Percentiles rank a stretch among this genome's conserved stretches.
phyloP scores from a whole-genome alignment of 768 basidiomycete genomes.

The Porphyrellus cyaneotinctus region DNA sequence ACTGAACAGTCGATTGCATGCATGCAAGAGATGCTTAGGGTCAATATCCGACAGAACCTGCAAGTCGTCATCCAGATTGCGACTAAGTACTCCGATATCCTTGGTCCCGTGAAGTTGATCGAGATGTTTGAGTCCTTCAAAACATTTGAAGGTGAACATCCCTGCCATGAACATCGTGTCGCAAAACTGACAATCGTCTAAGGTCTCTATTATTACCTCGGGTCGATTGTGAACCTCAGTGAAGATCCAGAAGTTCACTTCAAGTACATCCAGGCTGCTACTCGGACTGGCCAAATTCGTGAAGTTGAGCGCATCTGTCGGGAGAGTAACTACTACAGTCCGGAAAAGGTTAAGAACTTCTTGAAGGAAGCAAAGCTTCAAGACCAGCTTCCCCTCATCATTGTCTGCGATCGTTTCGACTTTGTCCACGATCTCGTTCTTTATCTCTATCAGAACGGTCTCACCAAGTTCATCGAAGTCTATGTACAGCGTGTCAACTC shows the following conservation, averaged over 20 bases:
- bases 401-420: constrained; percentile 99
- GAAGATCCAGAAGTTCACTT: constrained; percentile 97
- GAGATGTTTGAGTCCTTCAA: constrained; percentile 99
- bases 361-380: constrained; percentile 95
- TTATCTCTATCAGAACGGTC: constrained; percentile 96
- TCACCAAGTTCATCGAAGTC: constrained; percentile 98
- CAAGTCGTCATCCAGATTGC: constrained; percentile 96
- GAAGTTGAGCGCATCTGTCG: constrained; percentile 99
- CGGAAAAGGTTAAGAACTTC: constrained; percentile 99
- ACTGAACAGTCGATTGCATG: constrained; percentile 97
- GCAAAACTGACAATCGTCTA: not conserved
- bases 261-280: constrained; percentile 99
- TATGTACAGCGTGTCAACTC: constrained; percentile 99
- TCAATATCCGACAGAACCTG: constrained; percentile 97
- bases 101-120: constrained; percentile 95
- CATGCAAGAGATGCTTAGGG: constrained; percentile 93
- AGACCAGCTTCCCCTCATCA: constrained; percentile 97
- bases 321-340: constrained; percentile 96
- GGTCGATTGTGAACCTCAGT: constrained; percentile 94
- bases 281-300: constrained; percentile 95
- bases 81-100: constrained; percentile 97
- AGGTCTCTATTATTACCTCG: constrained; percentile 98
- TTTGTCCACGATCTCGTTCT: constrained; percentile 98
- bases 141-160: constrained; percentile 79
- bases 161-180: not conserved